Base-by-base conservation (phyloP, 2,329 filamentous ascomycete genomes). In the Chrysoporthe cubensis region DNA sequence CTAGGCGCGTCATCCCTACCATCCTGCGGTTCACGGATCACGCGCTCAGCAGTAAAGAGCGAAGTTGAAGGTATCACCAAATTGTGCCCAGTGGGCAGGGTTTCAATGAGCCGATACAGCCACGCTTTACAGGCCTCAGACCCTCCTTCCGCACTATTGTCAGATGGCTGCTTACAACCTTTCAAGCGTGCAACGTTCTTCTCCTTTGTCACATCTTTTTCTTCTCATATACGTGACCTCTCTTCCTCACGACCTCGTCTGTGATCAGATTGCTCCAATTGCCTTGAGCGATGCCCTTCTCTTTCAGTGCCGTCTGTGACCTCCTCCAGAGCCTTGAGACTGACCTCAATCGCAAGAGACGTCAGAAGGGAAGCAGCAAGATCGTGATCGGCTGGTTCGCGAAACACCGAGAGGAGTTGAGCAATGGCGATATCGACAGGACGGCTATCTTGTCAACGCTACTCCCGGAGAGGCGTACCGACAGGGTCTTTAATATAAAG, bases 401-500 rank as follows among this genome's bases (percentile, higher is more conserved):
- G 16, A 79, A 81, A 1, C 86, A 97, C 75, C 86, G 86, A 5
- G 77, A 78, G 18, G 78, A 79, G 1, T 83, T 97, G 18, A 80
- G 89, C 74, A 81, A 83, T 0, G 79, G 86, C 8, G 81, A 85
- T 40, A 87, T 86, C 1, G 81, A 89, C 73, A 81, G 84, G 1
- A 80, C 87, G 1, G 90, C 91, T 2, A 79, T 97, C 1, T 81
- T 97, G 0, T 94, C 91, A 1, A 89, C 90, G 2, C 78, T 97
- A 0, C 85, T 96, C 0, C 93, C 94, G 0, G 90, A 94, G 70
- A 89, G 85, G 71, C 85, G 93, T 64, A 89, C 88, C 2, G 93
- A 97, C 75, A 87, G 93, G 40, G 91, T 95, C 1, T 97, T 94
- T 75, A 85, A 84, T 48, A 82, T 97, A 1, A 87, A 92, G 74